Conservation (phyloP, 257 asterid genomes). For the Fraxinus pennsylvanica region DNA sequence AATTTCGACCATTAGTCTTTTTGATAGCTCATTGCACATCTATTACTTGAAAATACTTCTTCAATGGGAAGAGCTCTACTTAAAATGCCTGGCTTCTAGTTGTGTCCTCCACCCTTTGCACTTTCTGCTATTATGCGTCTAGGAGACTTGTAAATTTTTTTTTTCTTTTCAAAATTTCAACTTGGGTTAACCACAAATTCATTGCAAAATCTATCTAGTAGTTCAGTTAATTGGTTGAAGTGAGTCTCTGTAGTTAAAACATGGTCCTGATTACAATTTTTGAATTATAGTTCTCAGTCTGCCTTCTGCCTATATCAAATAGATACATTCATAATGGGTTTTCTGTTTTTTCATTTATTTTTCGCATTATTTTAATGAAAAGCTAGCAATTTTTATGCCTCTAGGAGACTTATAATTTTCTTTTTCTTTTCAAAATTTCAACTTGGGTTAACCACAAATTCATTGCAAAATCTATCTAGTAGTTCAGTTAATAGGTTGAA, state of each 20-base stretch:
- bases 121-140: background rate
- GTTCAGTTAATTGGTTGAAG: constrained; percentile 3
- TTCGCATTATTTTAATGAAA: background rate
- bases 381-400: background rate
- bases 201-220: background rate
- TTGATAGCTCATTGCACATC: background rate
- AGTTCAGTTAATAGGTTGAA: constrained; percentile 2
- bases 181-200: background rate
- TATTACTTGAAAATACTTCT: background rate
- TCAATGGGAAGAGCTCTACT: background rate
- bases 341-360: background rate
- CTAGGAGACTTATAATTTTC: background rate
- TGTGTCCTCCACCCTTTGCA: background rate
- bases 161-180: background rate
- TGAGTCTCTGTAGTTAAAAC: background rate
- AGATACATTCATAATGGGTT: background rate
- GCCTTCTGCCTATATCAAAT: background rate
- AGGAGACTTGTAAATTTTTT: background rate
- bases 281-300: background rate
- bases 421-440: background rate
- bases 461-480: background rate
- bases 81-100: background rate
- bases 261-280: background rate
- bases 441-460: background rate
- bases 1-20: background rate